Base-by-base conservation (phyloP, 306 rosid species). In the Medicago lupulina region DNA sequence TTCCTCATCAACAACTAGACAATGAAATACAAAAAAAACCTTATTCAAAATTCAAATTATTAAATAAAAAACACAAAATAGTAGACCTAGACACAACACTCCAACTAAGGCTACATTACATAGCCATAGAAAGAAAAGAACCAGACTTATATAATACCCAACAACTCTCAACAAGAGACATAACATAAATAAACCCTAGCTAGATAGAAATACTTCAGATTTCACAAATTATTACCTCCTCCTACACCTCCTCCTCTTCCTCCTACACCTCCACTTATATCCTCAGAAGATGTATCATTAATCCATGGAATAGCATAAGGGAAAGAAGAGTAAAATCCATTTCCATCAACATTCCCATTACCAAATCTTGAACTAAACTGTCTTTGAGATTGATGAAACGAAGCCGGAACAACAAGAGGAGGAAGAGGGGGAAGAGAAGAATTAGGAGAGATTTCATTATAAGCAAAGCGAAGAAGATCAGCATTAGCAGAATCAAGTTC, bases 401-500 rank as follows among this genome's bases (percentile, higher is more conserved):
- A 78, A 41, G 67, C 4, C 7, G 46, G 43, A 23, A 54, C 65
- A 60, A 54, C 68, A 3, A 76, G 18, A 13, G 65, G 69, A 28
- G 69, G 70, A 25, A 59, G 9, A 11, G 69, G 9, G 0, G 84
- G 73, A 36, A 80, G 70, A 19, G 76, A 11, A 0, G 64, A 58
- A 7, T 51, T 51, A 11, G 82, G 68, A 9, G 70, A 28, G 17
- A 92, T 59, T 1, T 92, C 96, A 40, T 23, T 80, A 86, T 91
- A 90, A 13, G 98, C 97, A 9, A 38, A 90, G 63, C 97, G 92
- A 14, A 92, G 83, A 13, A 95, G 92, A 67, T 90, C 97, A 1
- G 96, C 82, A 59, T 90, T 95, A 6, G 97, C 97, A 0, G 87
- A 81, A 18, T 95, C 98, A 4, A 95, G 97, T 57, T 95, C 97